Conservation (phyloP, 2,329 filamentous ascomycete genomes). For the Stagonosporopsis cucurbitacearum region DNA sequence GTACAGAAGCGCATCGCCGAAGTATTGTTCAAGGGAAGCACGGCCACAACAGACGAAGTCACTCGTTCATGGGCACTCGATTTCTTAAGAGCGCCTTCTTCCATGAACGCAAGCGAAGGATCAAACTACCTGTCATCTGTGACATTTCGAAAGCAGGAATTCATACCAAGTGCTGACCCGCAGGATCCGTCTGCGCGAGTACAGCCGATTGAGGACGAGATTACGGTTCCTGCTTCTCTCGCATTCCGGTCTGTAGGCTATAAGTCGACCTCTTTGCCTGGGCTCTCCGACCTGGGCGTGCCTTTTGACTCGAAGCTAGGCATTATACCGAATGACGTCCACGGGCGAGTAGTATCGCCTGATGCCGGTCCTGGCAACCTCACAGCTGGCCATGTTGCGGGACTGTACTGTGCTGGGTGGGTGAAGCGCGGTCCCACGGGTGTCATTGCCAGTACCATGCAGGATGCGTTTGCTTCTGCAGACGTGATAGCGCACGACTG, state of each 20-base stretch:
- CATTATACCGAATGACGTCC: slow-evolving; percentile 80
- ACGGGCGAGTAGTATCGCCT: slow-evolving; percentile 70
- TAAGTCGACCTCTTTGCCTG: slow-evolving; percentile 77
- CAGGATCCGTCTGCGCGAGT: slow-evolving; percentile 61
- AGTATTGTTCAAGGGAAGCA: slow-evolving; percentile 77
- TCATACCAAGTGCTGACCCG: slow-evolving; percentile 46
- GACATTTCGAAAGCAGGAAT: slow-evolving; percentile 66
- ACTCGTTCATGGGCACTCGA: slow-evolving; percentile 81
- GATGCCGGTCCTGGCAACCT: slow-evolving; percentile 46
- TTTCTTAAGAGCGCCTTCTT: slow-evolving; percentile 79
- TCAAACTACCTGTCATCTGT: slow-evolving; percentile 65
- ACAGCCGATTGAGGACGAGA: slow-evolving; percentile 52
- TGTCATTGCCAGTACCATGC: slow-evolving; percentile 95
- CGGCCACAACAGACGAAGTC: slow-evolving; percentile 56
- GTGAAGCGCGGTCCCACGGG: slow-evolving; percentile 94
- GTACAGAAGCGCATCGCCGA: slow-evolving; percentile 80
- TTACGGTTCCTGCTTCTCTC: slow-evolving; percentile 68
- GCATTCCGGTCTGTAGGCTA: slow-evolving; percentile 97
- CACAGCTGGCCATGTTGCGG: slow-evolving; percentile 63
- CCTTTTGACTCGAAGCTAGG: slow-evolving; percentile 78
- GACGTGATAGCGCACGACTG: slow-evolving; percentile 86
- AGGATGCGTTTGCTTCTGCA: slow-evolving; percentile 88
- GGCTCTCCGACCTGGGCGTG: slow-evolving; percentile 75
- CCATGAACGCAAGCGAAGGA: slow-evolving; percentile 61
- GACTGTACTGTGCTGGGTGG: slow-evolving; percentile 94